Evolutionary conservation across 192 early-diverging fungal species (phyloP).

Genomic region (Obelidium mucronatum): DNA sequence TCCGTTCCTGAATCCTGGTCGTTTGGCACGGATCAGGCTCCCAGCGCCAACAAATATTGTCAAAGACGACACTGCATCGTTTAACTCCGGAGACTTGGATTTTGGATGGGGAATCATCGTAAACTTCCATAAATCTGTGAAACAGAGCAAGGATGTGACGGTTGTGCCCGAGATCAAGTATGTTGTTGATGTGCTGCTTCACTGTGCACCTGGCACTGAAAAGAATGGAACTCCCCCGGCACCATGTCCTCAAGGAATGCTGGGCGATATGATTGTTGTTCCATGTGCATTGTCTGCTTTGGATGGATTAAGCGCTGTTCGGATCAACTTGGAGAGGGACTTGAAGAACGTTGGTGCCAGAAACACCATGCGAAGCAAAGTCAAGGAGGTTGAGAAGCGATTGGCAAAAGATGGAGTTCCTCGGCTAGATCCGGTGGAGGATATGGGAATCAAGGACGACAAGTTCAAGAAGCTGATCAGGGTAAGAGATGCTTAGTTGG

Average conservation of each 20-base stretch:
- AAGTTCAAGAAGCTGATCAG: conserved; percentile 75
- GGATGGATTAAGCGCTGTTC: conserved; percentile 75
- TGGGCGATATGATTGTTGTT: conserved; percentile 76
- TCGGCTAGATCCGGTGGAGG: conserved; percentile 85
- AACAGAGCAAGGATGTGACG: conserved; percentile 39
- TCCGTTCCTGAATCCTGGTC: conserved; percentile 86
- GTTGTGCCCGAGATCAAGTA: conserved; percentile 62
- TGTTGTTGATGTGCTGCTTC: conserved; percentile 85
- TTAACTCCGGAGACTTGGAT: conserved; percentile 59
- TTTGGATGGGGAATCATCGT: conserved; percentile 95
- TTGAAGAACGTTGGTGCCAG: conserved; percentile 64
- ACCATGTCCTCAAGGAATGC: conserved; percentile 59
- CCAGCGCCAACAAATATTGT: conserved; percentile 12
- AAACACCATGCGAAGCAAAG: conserved; percentile 65
- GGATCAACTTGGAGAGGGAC: conserved; percentile 77
- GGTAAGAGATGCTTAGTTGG: conserved; percentile 45
- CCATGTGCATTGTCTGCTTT: conserved; percentile 80
- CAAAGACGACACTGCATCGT: conserved; percentile 38
- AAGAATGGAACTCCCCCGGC: conserved; percentile 33
- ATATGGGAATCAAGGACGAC: conserved; percentile 87
- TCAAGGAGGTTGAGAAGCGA: conserved; percentile 75
- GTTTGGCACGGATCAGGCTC: conserved; percentile 67
- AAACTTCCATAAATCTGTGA: conserved; percentile 70
- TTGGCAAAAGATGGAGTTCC: conserved; percentile 77
- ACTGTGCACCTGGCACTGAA: conserved; percentile 74